A percentile compares a stretch with the other conserved stretches of the same genome.
Evolutionary conservation across 345 rosid species (phyloP).

Genomic region (Eucalyptus paniculata): DNA sequence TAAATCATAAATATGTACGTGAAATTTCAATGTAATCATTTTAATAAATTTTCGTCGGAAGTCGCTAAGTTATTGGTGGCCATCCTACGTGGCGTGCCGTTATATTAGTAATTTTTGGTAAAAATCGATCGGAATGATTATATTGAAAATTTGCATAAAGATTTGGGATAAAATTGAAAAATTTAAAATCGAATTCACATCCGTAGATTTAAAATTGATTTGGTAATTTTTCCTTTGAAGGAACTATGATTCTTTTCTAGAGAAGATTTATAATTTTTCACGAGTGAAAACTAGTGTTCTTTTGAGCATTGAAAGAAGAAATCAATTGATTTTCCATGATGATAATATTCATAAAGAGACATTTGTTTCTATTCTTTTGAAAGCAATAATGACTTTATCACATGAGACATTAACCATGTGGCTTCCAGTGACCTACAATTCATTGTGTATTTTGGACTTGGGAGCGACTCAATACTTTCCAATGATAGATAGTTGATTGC

Average conservation of each 20-base stretch:
- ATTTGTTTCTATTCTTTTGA: neutral
- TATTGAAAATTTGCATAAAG: neutral
- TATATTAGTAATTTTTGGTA: fast-evolving
- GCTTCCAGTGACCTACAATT: neutral
- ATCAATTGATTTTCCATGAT: neutral
- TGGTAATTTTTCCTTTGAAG: neutral
- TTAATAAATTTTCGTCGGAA: neutral
- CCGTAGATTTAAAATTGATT: fast-evolving
- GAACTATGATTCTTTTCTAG: neutral
- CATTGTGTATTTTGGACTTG: neutral
- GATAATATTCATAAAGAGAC: neutral
- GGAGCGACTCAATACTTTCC: neutral
- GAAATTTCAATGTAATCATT: neutral
- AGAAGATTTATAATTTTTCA: neutral
- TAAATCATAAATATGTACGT: fast-evolving
- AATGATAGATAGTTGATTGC: neutral
- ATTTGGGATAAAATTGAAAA: neutral
- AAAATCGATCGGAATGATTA: fast-evolving
- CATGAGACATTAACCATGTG: neutral
- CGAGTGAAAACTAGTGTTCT: neutral
- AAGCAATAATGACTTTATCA: neutral
- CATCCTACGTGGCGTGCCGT: fast-evolving
- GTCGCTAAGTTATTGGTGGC: fast-evolving
- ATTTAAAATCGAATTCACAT: neutral
- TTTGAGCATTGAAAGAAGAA: neutral